A percentile compares a stretch with the other conserved stretches of the same genome.
Evolutionary conservation across 148 eudicot species (phyloP).

Genomic region (Heliosperma pusillum): DNA sequence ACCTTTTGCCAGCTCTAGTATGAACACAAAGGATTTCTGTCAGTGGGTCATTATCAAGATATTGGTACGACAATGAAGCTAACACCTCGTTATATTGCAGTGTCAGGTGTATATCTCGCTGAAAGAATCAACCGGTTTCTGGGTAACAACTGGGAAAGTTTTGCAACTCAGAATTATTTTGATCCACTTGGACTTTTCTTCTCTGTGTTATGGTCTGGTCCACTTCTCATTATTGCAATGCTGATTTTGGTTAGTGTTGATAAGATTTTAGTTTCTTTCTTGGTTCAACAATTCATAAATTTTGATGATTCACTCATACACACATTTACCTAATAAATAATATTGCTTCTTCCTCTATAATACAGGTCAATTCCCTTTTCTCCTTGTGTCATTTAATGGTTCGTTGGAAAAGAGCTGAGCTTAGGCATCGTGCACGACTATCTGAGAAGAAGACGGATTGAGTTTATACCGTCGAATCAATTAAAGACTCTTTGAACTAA

Average conservation of each 20-base stretch:
- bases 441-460: slow-evolving; percentile 57
- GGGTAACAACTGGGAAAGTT: slow-evolving; percentile 68
- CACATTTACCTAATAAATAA: background rate
- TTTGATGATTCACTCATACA: background rate
- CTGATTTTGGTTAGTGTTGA: slow-evolving; percentile 69
- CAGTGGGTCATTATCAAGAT: background rate
- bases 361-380: slow-evolving; percentile 83
- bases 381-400: slow-evolving; percentile 71
- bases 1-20: no score
- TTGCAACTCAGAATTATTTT: slow-evolving; percentile 91
- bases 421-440: slow-evolving; percentile 79
- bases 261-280: background rate
- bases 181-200: slow-evolving; percentile 76
- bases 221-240: slow-evolving; percentile 75
- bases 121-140: slow-evolving; percentile 67
- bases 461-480: slow-evolving; percentile 3
- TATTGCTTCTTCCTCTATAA: background rate
- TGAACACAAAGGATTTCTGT: no score
- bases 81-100: slow-evolving; percentile 38
- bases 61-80: background rate
- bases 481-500: background rate
- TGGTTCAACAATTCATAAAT: background rate
- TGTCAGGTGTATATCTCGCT: slow-evolving; percentile 82
- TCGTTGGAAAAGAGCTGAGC: slow-evolving; percentile 92
- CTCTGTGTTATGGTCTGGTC: slow-evolving; percentile 90